Evolutionary conservation across 2,329 filamentous ascomycete species (phyloP), one percentile per base, ranked within the genome.

Genomic region (Cercospora sesami): DNA sequence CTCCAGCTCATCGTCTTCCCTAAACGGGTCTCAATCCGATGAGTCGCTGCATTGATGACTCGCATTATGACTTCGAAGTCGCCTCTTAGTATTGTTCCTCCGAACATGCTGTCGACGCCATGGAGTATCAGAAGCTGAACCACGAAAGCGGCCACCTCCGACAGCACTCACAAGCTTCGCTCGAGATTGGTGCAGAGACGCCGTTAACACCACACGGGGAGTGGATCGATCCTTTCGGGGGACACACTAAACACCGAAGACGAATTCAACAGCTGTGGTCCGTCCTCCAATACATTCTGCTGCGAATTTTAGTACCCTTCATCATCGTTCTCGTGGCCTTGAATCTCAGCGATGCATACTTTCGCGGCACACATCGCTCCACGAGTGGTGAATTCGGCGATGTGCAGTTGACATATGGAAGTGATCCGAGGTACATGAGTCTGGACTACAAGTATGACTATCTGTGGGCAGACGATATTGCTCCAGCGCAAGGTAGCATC

Each of bases 401-500:
- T 30, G 51, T 67, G 4, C 45, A 68, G 55, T 64, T 60, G 57
- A 64, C 66, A 30, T 68, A 69, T 33, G 68, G 68, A 5, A 57
- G 33, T 6, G 68, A 69, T 18, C 42, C 42, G 26, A 18, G 62
- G 2, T 69, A 65, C 14, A 67, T 67, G 68, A 61, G 53, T 23
- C 33, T 69, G 18, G 68, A 69, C 51, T 55, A 67, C 28, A 67
- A 69, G 30, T 69, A 64, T 60, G 68, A 69, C 31, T 61, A 62
- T 10, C 26, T 69, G 26, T 69, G 68, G 68, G 48, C 48, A 31
- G 53, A 69, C 21, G 63, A 66, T 53, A 55, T 64, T 18, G 39
- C 51, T 1, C 58, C 48, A 6, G 65, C 55, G 42, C 62, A 51
- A 55, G 60, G 65, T 12, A 63, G 45, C 30, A 65, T 65, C 14